phyloP scores from a whole-genome alignment of 1,139 yeast species.

The Hanseniaspora sp. region DNA sequence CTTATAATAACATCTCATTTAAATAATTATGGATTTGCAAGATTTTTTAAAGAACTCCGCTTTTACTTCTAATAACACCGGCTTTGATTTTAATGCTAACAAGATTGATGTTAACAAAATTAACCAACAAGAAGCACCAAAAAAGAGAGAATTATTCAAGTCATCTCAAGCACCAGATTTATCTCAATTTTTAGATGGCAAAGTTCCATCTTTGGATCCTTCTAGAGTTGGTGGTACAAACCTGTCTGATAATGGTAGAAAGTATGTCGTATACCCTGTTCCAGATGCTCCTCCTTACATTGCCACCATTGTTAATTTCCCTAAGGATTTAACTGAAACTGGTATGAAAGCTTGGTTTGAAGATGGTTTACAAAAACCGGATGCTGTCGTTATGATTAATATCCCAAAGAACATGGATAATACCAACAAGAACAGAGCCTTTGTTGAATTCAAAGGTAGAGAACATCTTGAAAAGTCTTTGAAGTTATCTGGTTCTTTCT shows the following conservation, averaged over 20 bases:
- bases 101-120: slow-evolving; percentile 55
- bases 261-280: slow-evolving; percentile 64
- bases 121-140: slow-evolving; percentile 23
- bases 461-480: slow-evolving; percentile 61
- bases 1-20: slow-evolving; percentile 17
- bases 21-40: slow-evolving; percentile 16
- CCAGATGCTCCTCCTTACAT: slow-evolving; percentile 90
- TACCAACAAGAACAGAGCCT: slow-evolving; percentile 75
- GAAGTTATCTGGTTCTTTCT: slow-evolving; percentile 48
- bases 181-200: slow-evolving; percentile 19
- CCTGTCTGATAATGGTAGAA: slow-evolving; percentile 22
- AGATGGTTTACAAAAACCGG: slow-evolving; percentile 47
- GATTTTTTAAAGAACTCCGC: slow-evolving; percentile 44
- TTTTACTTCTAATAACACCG: slow-evolving; percentile 35
- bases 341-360: slow-evolving; percentile 58
- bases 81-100: slow-evolving; percentile 5
- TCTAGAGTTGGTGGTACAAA: slow-evolving; percentile 29
- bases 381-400: slow-evolving; percentile 43
- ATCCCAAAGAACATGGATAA: slow-evolving; percentile 55
- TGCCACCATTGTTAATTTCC: slow-evolving; percentile 76
- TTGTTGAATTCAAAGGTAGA: slow-evolving; percentile 63
- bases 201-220: slow-evolving; percentile 31
- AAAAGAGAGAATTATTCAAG: neutral
- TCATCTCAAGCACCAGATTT: slow-evolving; percentile 21
- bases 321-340: slow-evolving; percentile 68